Base-by-base conservation (phyloP, 2,329 filamentous ascomycete genomes). In the Scytalidium sp. region DNA sequence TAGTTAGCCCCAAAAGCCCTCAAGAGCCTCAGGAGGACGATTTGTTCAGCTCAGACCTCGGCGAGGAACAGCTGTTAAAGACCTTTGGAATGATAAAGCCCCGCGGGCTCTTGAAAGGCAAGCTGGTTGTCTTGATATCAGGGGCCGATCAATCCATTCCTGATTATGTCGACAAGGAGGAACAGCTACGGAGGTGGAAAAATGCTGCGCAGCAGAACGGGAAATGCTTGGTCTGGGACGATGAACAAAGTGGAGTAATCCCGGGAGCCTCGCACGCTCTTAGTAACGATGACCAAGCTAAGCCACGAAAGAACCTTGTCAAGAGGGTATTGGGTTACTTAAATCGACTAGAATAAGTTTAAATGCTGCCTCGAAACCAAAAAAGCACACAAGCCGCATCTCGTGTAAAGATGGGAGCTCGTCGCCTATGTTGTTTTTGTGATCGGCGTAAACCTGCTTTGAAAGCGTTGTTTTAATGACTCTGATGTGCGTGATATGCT, bases 21-120 rank as follows among this genome's bases (percentile, higher is more conserved):
- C 67, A 70, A 22, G 62, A 69, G 17, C 75, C 74, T 2, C 75
- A 75, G 2, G 78, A 80, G 43, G 84, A 88, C 61, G 84, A 88
- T 60, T 77, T 83, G 51, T 88, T 87, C 66, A 84, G 79, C 50
- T 79, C 75, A 10, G 84, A 87, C 63, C 64, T 86, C 21, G 59
- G 60, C 1, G 78, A 80, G 23, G 67, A 73, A 49, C 63, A 70
- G 20, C 63, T 86, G 21, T 50, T 59, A 43, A 60, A 61, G 20
- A 84, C 81, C 0, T 87, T 87, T 65, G 84, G 83, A 0, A 67
- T 60, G 54, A 65, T 77, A 32, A 58, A 62, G 1, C 46, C 62
- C 19, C 56, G 62, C 13, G 70, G 69, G 0, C 45, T 74, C 17
- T 43, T 75, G 47, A 64, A 60, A 50, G 61, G 62, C 3, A 70